A percentile compares a stretch with the other conserved stretches of the same genome.
Evolutionary conservation across 2,329 filamentous ascomycete genomes (phyloP).

Genomic region (Rhinocladiella similis): DNA sequence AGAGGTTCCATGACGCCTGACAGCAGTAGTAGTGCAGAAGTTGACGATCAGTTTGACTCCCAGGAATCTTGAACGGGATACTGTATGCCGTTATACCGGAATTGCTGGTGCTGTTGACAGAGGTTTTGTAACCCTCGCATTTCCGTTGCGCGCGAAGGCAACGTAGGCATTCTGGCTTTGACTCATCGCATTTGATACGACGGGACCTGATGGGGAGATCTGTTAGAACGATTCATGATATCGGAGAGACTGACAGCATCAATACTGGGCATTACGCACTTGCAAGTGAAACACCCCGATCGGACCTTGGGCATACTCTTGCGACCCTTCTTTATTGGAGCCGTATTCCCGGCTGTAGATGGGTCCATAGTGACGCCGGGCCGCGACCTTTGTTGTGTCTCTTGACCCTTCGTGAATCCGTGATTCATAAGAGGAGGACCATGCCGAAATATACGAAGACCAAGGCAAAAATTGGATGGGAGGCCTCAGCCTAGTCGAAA

Average conservation of each 20-base stretch:
- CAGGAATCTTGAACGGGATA: conserved; percentile 18
- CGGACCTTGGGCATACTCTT: conserved; percentile 20
- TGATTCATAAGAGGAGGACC: too few relatives aligned
- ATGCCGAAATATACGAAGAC: too few relatives aligned
- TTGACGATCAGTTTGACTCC: conserved; percentile 13
- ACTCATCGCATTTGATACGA: conserved; percentile 20
- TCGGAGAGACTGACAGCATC: neutral
- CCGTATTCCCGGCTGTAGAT: too few relatives aligned
- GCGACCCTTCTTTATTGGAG: neutral
- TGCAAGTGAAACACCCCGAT: conserved; percentile 23
- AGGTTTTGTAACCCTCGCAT: conserved; percentile 57
- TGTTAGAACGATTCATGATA: too few relatives aligned
- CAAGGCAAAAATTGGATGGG: too few relatives aligned
- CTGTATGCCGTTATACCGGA: conserved; percentile 12
- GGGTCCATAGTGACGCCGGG: too few relatives aligned
- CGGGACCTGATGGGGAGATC: conserved; percentile 4
- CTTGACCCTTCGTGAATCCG: too few relatives aligned
- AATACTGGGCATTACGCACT: conserved; percentile 12
- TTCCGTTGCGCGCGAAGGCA: conserved; percentile 58
- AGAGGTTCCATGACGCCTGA: conserved; percentile 62
- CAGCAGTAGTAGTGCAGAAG: conserved; percentile 57
- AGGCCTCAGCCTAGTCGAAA: too few relatives aligned
- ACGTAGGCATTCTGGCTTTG: conserved; percentile 45
- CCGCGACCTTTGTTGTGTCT: too few relatives aligned
- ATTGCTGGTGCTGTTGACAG: conserved; percentile 34